Evolutionary conservation across 2,329 filamentous ascomycete genomes (phyloP), one percentile per base, ranked within the genome.

Genomic region (Paradendryphiella salina): DNA sequence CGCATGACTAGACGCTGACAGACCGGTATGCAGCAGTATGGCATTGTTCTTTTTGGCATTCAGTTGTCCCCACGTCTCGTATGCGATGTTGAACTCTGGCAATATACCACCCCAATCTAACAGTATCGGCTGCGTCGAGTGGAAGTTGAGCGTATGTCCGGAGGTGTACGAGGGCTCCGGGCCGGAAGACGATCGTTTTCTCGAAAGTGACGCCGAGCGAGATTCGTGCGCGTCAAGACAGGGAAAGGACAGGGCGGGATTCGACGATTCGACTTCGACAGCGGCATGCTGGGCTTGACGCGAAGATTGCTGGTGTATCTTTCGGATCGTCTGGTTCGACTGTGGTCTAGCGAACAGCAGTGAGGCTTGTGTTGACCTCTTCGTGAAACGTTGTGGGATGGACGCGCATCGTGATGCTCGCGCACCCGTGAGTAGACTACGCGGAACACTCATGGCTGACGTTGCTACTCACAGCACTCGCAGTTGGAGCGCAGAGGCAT

Each of bases 31-130:
- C 2, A 99, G 77, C 7, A 99, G 81, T 55, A 99, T 94, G 3
- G 86, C 91, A 72, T 99, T 99, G 69, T 85, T 90, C 73, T 83
- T 88, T 73, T 91, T 85, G 14, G 80, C 76, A 67, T 96, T 96
- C 70, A 96, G 77, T 28, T 77, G 77, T 2, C 93, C 93, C 93
- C 93, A 97, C 0, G 90, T 87, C 74, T 97, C 93, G 73, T 96
- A 96, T 21, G 93, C 93, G 52, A 97, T 84, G 62, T 91, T 84
- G 69, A 96, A 97, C 63, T 91, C 85, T 13, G 87, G 89, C 29
- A 99, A 76, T n/a, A 92, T 83, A 45, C 94, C 94, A 54, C 94
- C 94, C 90, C 95, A 97, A 75, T 99, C 94, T 20, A 97, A 84
- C 3, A 92, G 78, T 13, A 97, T 77, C 0, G 91, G 86, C 17